Evolutionary conservation across 2,329 filamentous ascomycete species (phyloP), one percentile per base, ranked within the genome.

Genomic region (Paracorniculantispora psalliotae): DNA sequence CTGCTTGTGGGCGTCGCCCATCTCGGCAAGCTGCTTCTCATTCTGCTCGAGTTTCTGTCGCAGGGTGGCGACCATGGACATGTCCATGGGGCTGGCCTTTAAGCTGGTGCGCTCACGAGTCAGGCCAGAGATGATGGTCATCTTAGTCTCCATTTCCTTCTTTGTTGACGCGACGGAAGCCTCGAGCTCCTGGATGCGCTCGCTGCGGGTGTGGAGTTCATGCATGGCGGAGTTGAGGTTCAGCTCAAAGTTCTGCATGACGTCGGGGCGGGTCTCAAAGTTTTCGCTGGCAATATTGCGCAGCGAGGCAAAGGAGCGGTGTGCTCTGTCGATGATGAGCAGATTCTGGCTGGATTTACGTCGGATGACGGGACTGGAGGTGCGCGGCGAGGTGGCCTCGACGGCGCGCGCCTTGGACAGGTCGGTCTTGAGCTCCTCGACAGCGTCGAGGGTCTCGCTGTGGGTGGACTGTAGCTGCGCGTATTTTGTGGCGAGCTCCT

Each of bases 81-180:
- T 96, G 69, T 99, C 94, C 69, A 96, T 87, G 8, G 92, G 89
- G 25, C 89, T 89, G 2, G 71, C 83, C 71, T 93, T 91, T 75
- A 97, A 81, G 75, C 92, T 97, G 3, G 91, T 93, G 61, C 96
- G 83, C 73, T 99, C 96, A 57, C 94, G 88, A 3, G 94, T 96
- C 63, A 99, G 80, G 7, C 94, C 94, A 30, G 91, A 91, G 66
- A 99, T 97, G 69, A 99, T 92, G 30, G 91, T 90, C 79, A 93
- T 92, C 82, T 99, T 99, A 63, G 84, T 87, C 70, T 99, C 94
- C 88, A 97, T 96, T 73, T 99, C 94, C 77, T 92, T 96, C 78
- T 91, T 94, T 23, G 92, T 85, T 4, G 85, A 87, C 26, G 86
- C 79, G 59, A 97, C 84, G 65, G 96, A 93, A 6, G 86, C 86